phyloP scores from a whole-genome alignment of 345 rosid genomes.

The Melaleuca quinquenervia region DNA sequence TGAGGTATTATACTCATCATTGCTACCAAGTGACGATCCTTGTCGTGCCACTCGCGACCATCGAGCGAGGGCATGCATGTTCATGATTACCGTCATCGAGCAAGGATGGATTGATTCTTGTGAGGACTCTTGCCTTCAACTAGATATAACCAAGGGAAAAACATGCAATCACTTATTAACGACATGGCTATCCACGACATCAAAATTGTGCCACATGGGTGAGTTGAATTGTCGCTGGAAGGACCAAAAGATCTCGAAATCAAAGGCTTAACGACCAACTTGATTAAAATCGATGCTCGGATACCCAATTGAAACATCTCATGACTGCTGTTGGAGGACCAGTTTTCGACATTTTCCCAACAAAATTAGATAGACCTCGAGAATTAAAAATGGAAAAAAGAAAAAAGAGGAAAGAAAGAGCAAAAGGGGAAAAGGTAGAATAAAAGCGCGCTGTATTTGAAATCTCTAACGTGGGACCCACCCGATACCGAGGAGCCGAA shows the following conservation, averaged over 20 bases:
- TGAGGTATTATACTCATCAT: no score
- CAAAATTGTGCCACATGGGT: not conserved
- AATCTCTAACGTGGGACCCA: not conserved
- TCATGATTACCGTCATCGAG: not conserved
- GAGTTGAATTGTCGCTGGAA: not conserved
- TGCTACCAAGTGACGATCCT: no score
- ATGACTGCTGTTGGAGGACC: not conserved
- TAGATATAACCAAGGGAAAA: fast-evolving
- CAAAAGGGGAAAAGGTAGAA: not conserved
- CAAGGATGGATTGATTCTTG: not conserved
- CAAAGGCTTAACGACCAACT: not conserved
- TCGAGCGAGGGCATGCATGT: not conserved
- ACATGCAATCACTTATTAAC: not conserved
- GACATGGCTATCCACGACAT: not conserved
- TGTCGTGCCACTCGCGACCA: not conserved
- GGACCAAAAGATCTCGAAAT: not conserved
- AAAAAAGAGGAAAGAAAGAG: not conserved
- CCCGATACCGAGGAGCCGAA: not conserved
- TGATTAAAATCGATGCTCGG: not conserved
- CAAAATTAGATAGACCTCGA: not conserved
- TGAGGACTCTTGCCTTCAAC: not conserved
- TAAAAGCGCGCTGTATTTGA: not conserved
- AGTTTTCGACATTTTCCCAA: not conserved
- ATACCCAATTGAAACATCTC: not conserved
- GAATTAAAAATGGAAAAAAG: not conserved